Evolutionary conservation across 768 basidiomycete species (phyloP).

Genomic region (Leccinum sublutescens): DNA sequence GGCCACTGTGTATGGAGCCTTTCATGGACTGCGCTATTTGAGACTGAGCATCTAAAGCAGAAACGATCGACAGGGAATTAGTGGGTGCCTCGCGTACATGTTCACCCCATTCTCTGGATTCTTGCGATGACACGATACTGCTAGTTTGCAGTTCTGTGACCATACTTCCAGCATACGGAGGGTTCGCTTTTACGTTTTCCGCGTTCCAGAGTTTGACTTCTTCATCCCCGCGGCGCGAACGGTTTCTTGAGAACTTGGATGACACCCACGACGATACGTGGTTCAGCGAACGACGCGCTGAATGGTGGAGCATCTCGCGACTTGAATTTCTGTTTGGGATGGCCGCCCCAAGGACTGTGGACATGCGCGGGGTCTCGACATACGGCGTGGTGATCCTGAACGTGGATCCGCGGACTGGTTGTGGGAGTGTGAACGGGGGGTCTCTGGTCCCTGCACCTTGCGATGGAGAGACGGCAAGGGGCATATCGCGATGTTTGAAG

Average conservation of each 20-base stretch:
- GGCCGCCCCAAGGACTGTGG: constrained; percentile 10
- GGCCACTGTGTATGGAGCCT: constrained; percentile 6
- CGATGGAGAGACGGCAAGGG: not conserved
- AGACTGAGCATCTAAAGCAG: constrained; percentile 11
- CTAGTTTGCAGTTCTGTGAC: not conserved
- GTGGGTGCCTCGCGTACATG: constrained; percentile 5
- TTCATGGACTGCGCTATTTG: constrained; percentile 5
- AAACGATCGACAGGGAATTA: constrained; percentile 3
- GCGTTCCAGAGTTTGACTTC: constrained; percentile 34
- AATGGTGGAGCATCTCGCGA: constrained; percentile 15
- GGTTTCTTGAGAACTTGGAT: constrained; percentile 28
- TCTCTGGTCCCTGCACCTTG: constrained; percentile 1
- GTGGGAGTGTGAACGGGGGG: constrained; percentile 19
- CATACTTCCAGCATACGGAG: constrained; percentile 2
- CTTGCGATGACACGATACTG: constrained; percentile 7
- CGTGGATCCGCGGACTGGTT: constrained; percentile 25
- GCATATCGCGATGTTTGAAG: constrained; percentile 19
- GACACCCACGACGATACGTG: constrained; percentile 41
- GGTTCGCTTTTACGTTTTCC: constrained; percentile 26
- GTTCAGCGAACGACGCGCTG: constrained; percentile 22
- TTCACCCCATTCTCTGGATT: constrained; percentile 8
- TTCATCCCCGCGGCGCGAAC: constrained; percentile 24
- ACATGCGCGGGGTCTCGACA: constrained; percentile 28
- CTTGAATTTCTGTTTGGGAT: constrained; percentile 8
- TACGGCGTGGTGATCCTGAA: constrained; percentile 24